phyloP scores from a whole-genome alignment of 345 rosid species.

The Durio zibethinus region DNA sequence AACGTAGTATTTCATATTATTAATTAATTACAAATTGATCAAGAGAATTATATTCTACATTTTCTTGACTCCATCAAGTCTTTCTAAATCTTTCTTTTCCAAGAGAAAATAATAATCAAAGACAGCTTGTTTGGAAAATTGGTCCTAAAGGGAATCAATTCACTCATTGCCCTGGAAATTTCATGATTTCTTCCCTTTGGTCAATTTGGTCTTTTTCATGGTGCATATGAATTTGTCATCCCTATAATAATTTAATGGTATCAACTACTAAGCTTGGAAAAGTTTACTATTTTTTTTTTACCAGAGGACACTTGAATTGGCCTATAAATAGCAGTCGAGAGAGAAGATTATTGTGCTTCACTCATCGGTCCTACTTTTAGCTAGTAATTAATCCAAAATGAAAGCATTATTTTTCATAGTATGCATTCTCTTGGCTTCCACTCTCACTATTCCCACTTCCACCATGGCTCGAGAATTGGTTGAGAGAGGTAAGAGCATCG shows the following conservation, averaged over 20 bases:
- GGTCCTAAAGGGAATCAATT: not conserved
- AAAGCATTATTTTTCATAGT: not conserved
- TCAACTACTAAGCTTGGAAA: not conserved
- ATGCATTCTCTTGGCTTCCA: not conserved
- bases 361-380: not conserved
- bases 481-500: not conserved
- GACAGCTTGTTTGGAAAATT: not conserved
- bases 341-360: not conserved
- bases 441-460: not conserved
- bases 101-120: too few relatives aligned
- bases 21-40: too few relatives aligned
- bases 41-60: not conserved
- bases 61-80: not conserved
- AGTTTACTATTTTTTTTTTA: not conserved
- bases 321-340: not conserved
- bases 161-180: not conserved
- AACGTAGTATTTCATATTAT: too few relatives aligned
- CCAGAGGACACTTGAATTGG: not conserved
- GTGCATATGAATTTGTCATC: not conserved
- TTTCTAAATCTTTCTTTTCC: not conserved
- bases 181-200: not conserved
- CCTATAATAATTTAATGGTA: not conserved
- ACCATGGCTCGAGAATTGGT: not conserved
- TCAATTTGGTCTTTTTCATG: too few relatives aligned
- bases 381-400: not conserved